phyloP scores from a whole-genome alignment of 306 rosid species.

The Vigna trinervia region DNA sequence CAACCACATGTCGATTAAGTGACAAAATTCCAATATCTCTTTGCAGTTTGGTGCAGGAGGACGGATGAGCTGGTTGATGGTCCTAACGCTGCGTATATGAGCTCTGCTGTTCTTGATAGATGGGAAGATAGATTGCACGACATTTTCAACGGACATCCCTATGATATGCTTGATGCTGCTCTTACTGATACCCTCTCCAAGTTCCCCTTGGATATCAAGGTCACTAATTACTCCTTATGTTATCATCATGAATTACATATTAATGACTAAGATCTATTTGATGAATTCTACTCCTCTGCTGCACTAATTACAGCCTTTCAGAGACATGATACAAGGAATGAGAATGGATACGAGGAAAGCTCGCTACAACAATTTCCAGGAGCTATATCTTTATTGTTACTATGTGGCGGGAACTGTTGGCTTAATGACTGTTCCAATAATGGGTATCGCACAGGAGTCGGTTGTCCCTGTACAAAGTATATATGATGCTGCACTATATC shows the following conservation, averaged over 20 bases:
- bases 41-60: slow-evolving; percentile 92
- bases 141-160: slow-evolving; percentile 77
- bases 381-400: slow-evolving; percentile 88
- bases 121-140: slow-evolving; percentile 86
- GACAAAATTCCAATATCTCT: neutral
- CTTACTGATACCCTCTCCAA: slow-evolving; percentile 67
- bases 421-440: slow-evolving; percentile 83
- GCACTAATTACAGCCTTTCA: slow-evolving; percentile 60
- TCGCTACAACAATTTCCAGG: slow-evolving; percentile 69
- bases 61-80: slow-evolving; percentile 91
- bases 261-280: neutral
- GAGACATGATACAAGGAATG: slow-evolving; percentile 92
- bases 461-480: slow-evolving; percentile 57
- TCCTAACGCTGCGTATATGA: slow-evolving; percentile 76
- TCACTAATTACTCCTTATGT: neutral
- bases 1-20: too few species aligned
- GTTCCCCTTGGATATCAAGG: slow-evolving; percentile 85
- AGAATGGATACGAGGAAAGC: slow-evolving; percentile 81
- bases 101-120: slow-evolving; percentile 77
- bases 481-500: slow-evolving; percentile 71
- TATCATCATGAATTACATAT: neutral
- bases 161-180: slow-evolving; percentile 81
- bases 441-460: slow-evolving; percentile 85
- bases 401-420: slow-evolving; percentile 95
- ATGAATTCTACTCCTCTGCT: neutral